These are phyloP conservation scores for Leccinum fibrillosum DNA, from an alignment of 768 basidiomycete genomes.

Conservation along the genomic window DNA sequence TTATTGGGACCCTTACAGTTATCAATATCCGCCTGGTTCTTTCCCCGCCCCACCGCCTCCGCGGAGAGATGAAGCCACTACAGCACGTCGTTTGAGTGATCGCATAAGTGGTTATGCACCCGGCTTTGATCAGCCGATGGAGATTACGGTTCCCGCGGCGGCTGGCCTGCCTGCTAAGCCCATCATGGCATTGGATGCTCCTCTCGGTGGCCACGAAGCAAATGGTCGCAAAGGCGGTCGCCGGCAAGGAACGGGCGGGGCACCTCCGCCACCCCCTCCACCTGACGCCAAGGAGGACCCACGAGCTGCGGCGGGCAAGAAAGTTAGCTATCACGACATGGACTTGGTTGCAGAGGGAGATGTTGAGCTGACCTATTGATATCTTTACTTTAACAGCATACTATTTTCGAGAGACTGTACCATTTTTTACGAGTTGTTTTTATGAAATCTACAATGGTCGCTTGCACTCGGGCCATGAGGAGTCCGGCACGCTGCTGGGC, in stretches of 20 bases:
- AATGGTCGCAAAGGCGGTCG: constrained; percentile 36
- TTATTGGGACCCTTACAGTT: constrained; percentile 47
- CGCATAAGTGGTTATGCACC: constrained; percentile 76
- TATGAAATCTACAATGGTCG: constrained; percentile 29
- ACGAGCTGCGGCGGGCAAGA: constrained; percentile 80
- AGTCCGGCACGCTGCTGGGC: constrained; percentile 12
- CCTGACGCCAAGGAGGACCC: constrained; percentile 92
- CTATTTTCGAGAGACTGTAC: constrained; percentile 24
- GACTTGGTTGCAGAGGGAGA: constrained; percentile 86
- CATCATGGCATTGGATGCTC: constrained; percentile 50
- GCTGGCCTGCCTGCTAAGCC: constrained; percentile 84
- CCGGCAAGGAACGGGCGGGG: constrained; percentile 39
- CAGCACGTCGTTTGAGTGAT: constrained; percentile 68
- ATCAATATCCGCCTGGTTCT: constrained; percentile 38
- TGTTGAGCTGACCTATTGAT: constrained; percentile 50
- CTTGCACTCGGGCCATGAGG: constrained; percentile 24
- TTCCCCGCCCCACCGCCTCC: constrained; percentile 37
- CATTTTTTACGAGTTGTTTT: constrained; percentile 15
- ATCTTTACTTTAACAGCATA: constrained; percentile 22
- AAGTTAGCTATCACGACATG: constrained; percentile 95
- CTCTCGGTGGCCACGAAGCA: constrained; percentile 38
- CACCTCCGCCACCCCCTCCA: constrained; percentile 74
- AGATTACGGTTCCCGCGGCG: constrained; percentile 52
- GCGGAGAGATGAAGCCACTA: constrained; percentile 56
- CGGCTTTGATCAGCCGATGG: constrained; percentile 39